These are phyloP conservation scores for Ampelocalamus luodianensis DNA, from an alignment of 176 grass and related monocot species.

Conservation along the genomic window DNA sequence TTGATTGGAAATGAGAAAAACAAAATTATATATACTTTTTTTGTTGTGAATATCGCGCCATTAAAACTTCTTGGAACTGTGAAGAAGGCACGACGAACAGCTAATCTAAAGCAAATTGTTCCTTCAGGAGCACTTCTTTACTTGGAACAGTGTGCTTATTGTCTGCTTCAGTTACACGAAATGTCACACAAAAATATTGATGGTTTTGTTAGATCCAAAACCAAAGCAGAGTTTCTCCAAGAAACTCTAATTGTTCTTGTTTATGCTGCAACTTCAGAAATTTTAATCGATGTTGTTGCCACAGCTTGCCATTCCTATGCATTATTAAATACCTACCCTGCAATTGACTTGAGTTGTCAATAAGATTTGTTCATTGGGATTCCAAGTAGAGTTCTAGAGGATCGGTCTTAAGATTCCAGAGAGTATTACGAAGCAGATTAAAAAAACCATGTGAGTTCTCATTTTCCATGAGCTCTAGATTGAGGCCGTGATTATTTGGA, in stretches of 20 bases:
- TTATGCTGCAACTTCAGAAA: conserved; percentile 32
- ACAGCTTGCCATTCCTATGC: conserved; percentile 18
- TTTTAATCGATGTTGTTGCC: neutral
- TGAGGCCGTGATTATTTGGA: neutral
- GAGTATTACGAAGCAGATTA: conserved; percentile 21
- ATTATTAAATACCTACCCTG: conserved; percentile 25
- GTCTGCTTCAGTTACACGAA: conserved; percentile 26
- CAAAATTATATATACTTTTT: too few relatives aligned
- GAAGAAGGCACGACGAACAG: neutral
- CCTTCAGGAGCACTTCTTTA: conserved; percentile 22
- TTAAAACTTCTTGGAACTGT: conserved; percentile 22
- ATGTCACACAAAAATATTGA: neutral
- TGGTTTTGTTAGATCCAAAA: conserved; percentile 27
- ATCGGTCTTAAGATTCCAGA: conserved; percentile 41
- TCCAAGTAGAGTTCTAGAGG: conserved; percentile 28
- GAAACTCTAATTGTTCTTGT: neutral
- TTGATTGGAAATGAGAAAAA: too few relatives aligned
- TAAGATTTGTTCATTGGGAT: conserved; percentile 45
- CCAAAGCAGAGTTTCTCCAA: neutral
- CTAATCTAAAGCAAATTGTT: conserved; percentile 27
- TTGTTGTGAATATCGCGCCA: neutral
- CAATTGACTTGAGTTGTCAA: conserved; percentile 48
- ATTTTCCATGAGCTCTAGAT: conserved; percentile 26
- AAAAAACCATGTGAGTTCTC: neutral
- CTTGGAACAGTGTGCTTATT: conserved; percentile 36